Conservation (phyloP, 2,329 filamentous ascomycete genomes). For the Leptographium flavum region DNA sequence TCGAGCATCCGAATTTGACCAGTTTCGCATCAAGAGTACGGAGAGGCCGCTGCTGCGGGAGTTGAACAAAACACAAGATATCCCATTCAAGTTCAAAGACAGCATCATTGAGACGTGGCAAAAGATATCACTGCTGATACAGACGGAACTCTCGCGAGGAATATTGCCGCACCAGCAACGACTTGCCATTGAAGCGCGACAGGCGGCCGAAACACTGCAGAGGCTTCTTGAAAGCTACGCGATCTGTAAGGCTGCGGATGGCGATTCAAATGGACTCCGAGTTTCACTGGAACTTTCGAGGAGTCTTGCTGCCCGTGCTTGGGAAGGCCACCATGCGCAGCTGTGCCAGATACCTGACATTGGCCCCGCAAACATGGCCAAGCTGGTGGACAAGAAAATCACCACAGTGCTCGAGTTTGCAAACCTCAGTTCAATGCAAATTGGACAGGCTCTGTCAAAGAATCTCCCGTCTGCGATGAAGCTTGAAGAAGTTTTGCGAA, state of each 20-base stretch:
- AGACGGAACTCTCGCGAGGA: conserved; percentile 54
- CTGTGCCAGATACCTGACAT: conserved; percentile 72
- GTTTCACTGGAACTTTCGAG: conserved; percentile 65
- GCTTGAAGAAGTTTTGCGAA: conserved; percentile 46
- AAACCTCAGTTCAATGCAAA: conserved; percentile 48
- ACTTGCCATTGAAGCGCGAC: conserved; percentile 46
- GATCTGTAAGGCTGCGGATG: conserved; percentile 47
- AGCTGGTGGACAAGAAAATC: conserved; percentile 57
- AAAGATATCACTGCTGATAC: conserved; percentile 67
- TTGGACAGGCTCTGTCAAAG: conserved; percentile 63
- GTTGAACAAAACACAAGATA: conserved; percentile 53
- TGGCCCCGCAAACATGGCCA: conserved; percentile 61
- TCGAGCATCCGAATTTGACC: conserved; percentile 57
- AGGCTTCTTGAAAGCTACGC: conserved; percentile 62
- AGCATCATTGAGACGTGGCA: conserved; percentile 51
- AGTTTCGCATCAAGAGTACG: conserved; percentile 53
- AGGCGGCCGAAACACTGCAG: conserved; percentile 52
- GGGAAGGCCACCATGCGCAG: conserved; percentile 72
- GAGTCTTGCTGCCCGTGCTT: conserved; percentile 58
- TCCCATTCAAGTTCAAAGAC: conserved; percentile 58
- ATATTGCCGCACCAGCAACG: conserved; percentile 29
- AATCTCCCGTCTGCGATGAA: conserved; percentile 74
- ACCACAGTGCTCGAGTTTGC: conserved; percentile 58
- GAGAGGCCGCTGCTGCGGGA: conserved; percentile 59
- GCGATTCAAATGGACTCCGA: conserved; percentile 51